Conservation (phyloP, 345 rosid genomes). For the Gossypioides kirkii region DNA sequence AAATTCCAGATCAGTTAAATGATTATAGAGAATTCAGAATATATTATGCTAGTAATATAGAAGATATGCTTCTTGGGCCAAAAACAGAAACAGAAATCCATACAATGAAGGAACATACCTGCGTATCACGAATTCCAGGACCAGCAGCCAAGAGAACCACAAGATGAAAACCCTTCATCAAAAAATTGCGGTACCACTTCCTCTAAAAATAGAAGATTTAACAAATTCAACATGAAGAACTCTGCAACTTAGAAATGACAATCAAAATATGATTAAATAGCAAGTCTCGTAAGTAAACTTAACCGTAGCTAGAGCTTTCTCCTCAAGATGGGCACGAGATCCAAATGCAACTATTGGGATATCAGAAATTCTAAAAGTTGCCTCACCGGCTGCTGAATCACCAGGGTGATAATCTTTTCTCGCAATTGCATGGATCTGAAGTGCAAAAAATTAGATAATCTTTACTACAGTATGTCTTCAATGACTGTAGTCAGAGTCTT, state of each 20-base stretch:
- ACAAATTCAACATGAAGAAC: slow-evolving; percentile 4
- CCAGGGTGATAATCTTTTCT: slow-evolving; percentile 41
- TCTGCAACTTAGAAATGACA: not conserved
- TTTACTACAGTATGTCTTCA: not conserved
- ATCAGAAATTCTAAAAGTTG: slow-evolving; percentile 53
- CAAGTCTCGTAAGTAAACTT: slow-evolving; percentile 13
- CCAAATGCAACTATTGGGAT: slow-evolving; percentile 81
- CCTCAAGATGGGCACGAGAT: slow-evolving; percentile 97
- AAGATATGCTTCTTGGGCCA: not conserved
- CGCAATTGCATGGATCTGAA: slow-evolving; percentile 76
- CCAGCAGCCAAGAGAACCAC: slow-evolving; percentile 87
- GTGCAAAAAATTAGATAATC: slow-evolving; percentile 31
- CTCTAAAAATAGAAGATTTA: slow-evolving; percentile 47
- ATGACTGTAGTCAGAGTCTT: not conserved
- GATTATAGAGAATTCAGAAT: not conserved
- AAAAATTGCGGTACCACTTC: slow-evolving; percentile 92
- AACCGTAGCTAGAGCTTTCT: slow-evolving; percentile 90
- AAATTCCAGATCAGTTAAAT: slow-evolving; percentile 13
- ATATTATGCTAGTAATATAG: not conserved
- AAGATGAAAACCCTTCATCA: slow-evolving; percentile 97
- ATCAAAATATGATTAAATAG: not conserved
- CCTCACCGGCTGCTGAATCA: slow-evolving; percentile 39
- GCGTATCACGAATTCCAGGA: slow-evolving; percentile 94
- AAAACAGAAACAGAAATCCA: not conserved
- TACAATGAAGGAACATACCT: slow-evolving; percentile 36